These are phyloP conservation scores for Cucurbita argyrosperma DNA, from an alignment of 306 rosid genomes.

Conservation along the genomic window DNA sequence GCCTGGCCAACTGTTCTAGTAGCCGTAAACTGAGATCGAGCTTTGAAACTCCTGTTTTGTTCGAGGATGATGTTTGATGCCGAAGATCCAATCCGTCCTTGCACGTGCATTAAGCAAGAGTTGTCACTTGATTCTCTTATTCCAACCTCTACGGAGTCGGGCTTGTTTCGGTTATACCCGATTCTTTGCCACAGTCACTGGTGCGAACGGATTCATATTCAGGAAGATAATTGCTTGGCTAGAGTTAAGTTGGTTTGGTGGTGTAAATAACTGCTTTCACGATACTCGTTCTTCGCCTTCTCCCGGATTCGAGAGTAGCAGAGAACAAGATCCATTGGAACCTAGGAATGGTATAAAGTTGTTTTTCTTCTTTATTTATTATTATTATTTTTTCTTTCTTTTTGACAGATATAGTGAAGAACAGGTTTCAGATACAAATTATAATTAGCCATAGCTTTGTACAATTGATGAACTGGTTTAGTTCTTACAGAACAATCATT, in stretches of 20 bases:
- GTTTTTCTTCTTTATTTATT: not conserved
- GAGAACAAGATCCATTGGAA: not conserved
- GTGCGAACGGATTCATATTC: not conserved
- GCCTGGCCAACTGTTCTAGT: constrained; percentile 29
- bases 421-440: constrained; percentile 3
- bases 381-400: not conserved
- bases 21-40: constrained; percentile 12
- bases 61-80: constrained; percentile 23
- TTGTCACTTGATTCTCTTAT: not conserved
- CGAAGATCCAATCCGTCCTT: not conserved
- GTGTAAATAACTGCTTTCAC: not conserved
- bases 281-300: not conserved
- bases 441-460: constrained; percentile 1
- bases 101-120: not conserved
- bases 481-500: constrained; percentile 4
- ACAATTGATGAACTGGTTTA: constrained; percentile 4
- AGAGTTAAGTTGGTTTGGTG: not conserved
- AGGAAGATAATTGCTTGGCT: not conserved
- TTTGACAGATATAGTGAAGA: constrained; percentile 8
- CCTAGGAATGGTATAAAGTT: not conserved
- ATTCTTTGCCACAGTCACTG: not conserved
- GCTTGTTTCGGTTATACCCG: not conserved
- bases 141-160: not conserved
- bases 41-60: constrained; percentile 19
- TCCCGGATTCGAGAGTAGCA: not conserved